Evolutionary conservation across 495 filamentous ascomycete species (phyloP).

Genomic region (Polyplosphaeria fusca): DNA sequence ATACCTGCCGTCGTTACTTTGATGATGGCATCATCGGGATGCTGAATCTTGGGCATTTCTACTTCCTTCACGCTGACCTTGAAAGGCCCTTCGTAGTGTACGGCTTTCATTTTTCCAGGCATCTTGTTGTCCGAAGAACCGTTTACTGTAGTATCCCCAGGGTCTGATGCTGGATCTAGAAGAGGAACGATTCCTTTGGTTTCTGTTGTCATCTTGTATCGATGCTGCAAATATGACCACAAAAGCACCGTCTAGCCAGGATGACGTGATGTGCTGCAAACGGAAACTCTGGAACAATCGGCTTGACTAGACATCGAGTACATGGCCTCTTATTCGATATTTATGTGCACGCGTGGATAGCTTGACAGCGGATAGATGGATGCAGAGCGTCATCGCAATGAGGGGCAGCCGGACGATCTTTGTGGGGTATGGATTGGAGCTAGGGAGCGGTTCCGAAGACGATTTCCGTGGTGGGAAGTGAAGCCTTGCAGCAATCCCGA

Average conservation of each 20-base stretch:
- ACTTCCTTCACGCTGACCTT: constrained; percentile 52
- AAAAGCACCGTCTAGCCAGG: neutral
- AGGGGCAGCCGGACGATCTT: neutral
- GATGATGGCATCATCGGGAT: constrained; percentile 55
- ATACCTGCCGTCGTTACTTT: constrained; percentile 54
- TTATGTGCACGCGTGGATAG: neutral
- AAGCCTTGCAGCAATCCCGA: no score
- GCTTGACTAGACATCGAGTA: neutral
- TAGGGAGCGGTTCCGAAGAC: no score
- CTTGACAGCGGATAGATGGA: neutral
- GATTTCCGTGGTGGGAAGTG: no score
- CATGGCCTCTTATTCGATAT: neutral
- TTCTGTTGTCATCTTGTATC: neutral
- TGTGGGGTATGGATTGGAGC: no score
- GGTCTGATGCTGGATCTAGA: constrained; percentile 1
- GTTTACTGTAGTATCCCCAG: constrained; percentile 4
- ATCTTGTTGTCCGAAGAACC: neutral
- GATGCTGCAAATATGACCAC: neutral
- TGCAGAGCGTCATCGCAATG: neutral
- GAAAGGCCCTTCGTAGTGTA: constrained; percentile 55
- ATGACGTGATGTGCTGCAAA: no score
- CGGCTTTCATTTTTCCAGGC: constrained; percentile 49
- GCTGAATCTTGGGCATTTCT: constrained; percentile 50
- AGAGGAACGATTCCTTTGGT: constrained; percentile 7
- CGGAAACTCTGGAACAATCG: no score